Evolutionary conservation across 192 early-diverging fungal genomes (phyloP), one percentile per base, ranked within the genome.

Genomic region (Cladochytrium replicatum): DNA sequence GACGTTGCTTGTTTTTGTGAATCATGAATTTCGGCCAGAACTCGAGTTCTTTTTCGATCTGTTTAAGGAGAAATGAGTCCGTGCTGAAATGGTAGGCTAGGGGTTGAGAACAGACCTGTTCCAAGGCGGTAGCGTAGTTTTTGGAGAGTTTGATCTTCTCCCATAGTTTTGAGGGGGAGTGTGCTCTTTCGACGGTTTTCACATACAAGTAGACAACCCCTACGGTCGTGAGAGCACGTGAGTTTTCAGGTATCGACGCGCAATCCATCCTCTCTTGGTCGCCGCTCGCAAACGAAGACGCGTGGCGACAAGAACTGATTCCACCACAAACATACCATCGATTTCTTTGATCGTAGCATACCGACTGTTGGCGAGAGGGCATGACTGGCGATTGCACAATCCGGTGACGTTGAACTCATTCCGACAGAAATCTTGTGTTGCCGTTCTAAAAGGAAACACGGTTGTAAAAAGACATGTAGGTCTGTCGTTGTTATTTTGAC

Each of bases 351-450:
- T 80, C 2, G 94, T 98, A 1, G 94, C 94, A 56, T 98, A 98
- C 56, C 81, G 78, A 34, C 77, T 82, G 72, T 98, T 98, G 40
- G 94, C 91, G 52, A 98, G 69, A 8, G 94, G 94, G 60, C 94
- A 98, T 1, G 88, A 86, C 54, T 86, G 86, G 13, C 88, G 77
- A 71, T 83, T 91, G 76, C 94, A 98, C 29, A 93, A 83, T 22
- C 94, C 94, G 1, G 93, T 91, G 4, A 96, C 85, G 67, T 96
- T 98, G 71, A 91, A 89, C 51, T 88, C 85, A 63, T 95, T 93
- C 52, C 91, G 80, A 71, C 94, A 98, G 48, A 98, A 93, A 63
- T 81, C 91, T 45, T 84, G 84, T 31, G 80, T 81, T 46, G 72
- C 67, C 15, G 93, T 92, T 63, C 85, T 87, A 60, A 19, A 55